Base-by-base conservation (phyloP, 345 rosid species). In the Trapa incisa region DNA sequence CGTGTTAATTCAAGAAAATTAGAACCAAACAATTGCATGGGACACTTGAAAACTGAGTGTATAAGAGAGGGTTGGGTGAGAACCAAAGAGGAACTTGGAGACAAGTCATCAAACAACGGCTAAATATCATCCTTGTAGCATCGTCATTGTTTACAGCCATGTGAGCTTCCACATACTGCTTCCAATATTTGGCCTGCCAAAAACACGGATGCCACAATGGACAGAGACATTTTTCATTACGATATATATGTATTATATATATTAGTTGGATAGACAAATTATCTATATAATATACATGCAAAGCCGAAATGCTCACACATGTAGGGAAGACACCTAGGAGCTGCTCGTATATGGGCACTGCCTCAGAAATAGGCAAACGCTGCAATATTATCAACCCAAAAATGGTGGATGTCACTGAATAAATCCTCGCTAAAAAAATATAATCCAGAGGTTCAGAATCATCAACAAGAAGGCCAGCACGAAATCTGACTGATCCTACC, bases 61-160 rank as follows among this genome's bases (percentile, higher is more conserved):
- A 11, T 35, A 16, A 22, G 52, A 33, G 66, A 54, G 61, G 68
- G 41, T 45, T 33, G 41, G 50, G 41, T 22, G 54, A 63, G 61
- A 69, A 43, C 97, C 99, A 93, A 58, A 93, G 95, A 75, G 95
- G 97, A 81, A 94, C 84, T 61, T 94, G 95, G 75, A 88, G 94
- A 73, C 97, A 94, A 58, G 77, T 94, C 80, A 94, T 77, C 74
- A 94, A 85, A 75, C 97, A 94, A 52, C 95, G 86, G 75, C 97
- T 88, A 83, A 94, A 94, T 73, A 94, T 86, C 75, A 84, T 96
- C 72, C 79, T 94, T n/a, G 86, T 85, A 67, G 97, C 96, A 75
- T 87, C 97, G 48, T 88, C 99, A 74, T 90, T 88, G 73, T 82
- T 88, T 36, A 72, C 86, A 68, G 84, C 82, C 96, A 94, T 90